Evolutionary conservation across 768 basidiomycete species (phyloP).

Genomic region (Cystobasidium ongulense): DNA sequence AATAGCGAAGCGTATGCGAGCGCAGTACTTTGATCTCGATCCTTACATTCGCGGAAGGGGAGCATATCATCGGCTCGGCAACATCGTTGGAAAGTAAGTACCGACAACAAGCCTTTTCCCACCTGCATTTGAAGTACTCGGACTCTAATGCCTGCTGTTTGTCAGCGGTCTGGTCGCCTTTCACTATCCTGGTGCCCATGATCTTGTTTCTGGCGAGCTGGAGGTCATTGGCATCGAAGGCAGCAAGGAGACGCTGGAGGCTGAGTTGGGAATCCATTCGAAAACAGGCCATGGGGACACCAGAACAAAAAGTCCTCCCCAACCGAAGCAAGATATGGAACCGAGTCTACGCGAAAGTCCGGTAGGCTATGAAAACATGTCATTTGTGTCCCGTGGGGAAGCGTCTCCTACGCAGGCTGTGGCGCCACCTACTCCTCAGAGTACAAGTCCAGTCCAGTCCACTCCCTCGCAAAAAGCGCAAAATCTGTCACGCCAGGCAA

Average conservation of each 20-base stretch:
- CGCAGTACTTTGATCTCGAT: conserved; percentile 38
- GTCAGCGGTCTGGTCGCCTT: conserved; percentile 26
- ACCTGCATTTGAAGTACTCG: neutral
- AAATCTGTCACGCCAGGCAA: neutral
- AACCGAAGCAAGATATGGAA: neutral
- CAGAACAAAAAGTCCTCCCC: neutral
- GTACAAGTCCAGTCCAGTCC: neutral
- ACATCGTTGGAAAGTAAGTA: conserved; percentile 28
- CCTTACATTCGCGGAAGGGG: conserved; percentile 33
- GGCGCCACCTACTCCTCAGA: neutral
- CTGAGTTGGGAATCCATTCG: neutral
- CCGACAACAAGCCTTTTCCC: neutral
- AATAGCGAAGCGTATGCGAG: conserved; percentile 33
- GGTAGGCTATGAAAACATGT: neutral
- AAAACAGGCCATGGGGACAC: neutral
- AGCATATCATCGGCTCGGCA: conserved; percentile 25
- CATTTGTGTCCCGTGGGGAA: too few relatives aligned
- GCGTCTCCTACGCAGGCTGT: neutral
- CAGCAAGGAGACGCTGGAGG: conserved; percentile 13
- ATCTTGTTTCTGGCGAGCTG: neutral
- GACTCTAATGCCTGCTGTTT: neutral
- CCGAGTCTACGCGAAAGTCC: neutral
- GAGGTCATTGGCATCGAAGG: conserved; percentile 22
- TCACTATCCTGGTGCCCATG: conserved; percentile 7
- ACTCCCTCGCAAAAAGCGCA: neutral